phyloP scores from a whole-genome alignment of 2,329 filamentous ascomycete species.

The Meredithiella fracta region DNA sequence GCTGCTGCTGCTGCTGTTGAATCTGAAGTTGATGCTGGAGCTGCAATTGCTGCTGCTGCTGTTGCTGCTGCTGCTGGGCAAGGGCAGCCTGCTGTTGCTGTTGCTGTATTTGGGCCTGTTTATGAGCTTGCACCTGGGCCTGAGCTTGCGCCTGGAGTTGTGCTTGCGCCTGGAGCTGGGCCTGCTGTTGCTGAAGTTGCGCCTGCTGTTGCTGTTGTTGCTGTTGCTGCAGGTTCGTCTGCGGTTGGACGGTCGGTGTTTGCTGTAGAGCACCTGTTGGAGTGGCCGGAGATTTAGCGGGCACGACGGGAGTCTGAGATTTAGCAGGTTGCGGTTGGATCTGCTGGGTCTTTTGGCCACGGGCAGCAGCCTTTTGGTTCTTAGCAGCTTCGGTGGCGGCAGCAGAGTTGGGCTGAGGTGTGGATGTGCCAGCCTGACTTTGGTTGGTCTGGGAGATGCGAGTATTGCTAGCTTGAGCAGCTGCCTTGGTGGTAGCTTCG shows the following conservation, averaged over 20 bases:
- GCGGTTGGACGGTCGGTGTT: slow-evolving; percentile 13
- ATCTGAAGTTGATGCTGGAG: slow-evolving; percentile 14
- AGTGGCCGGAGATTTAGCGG: slow-evolving; percentile 12
- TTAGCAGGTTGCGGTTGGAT: slow-evolving; percentile 12
- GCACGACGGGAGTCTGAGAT: slow-evolving; percentile 8
- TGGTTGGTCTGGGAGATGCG: slow-evolving; percentile 3
- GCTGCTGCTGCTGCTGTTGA: slow-evolving; percentile 16
- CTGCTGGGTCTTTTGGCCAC: slow-evolving; percentile 6
- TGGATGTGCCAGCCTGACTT: slow-evolving; percentile 1
- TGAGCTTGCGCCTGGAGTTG: slow-evolving; percentile 16
- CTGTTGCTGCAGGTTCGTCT: slow-evolving; percentile 16
- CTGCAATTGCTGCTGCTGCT: neutral
- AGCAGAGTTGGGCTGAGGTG: slow-evolving; percentile 5
- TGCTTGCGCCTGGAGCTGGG: too few species aligned
- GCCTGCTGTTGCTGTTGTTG: slow-evolving; percentile 17
- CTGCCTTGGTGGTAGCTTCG: slow-evolving; percentile 8
- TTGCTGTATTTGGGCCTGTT: slow-evolving; percentile 16
- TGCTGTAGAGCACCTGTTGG: slow-evolving; percentile 15
- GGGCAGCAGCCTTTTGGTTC: slow-evolving; percentile 11
- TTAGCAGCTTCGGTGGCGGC: slow-evolving; percentile 13
- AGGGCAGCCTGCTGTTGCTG: slow-evolving; percentile 18
- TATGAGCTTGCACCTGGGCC: slow-evolving; percentile 14
- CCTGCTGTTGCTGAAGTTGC: slow-evolving; percentile 16
- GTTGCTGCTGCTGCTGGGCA: slow-evolving; percentile 14
- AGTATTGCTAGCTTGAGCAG: slow-evolving; percentile 10